A percentile compares a stretch with the other conserved stretches of the same genome.
Conservation (phyloP, 2,329 filamentous ascomycete species). For the Aspergillus phoenicis region DNA sequence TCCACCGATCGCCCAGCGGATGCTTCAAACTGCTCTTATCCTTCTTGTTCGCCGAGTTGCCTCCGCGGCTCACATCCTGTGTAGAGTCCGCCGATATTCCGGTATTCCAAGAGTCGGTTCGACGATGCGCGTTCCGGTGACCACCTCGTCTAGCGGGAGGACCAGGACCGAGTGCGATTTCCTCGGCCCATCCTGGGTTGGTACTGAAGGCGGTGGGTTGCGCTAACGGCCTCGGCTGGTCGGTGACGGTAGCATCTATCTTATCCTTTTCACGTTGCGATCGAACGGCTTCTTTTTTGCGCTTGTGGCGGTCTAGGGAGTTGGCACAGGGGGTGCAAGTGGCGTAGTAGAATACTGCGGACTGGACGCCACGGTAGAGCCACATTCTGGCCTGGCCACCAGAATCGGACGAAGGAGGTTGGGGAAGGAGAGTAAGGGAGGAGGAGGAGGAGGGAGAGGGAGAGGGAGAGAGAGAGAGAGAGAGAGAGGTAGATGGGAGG, state of each 20-base stretch:
- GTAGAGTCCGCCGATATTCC: conserved; percentile 48
- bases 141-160: conserved; percentile 63
- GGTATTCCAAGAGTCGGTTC: conserved; percentile 61
- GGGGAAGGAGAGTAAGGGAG: conserved; percentile 2
- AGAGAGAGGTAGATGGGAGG: background rate
- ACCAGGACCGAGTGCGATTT: conserved; percentile 79
- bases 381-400: conserved; percentile 39
- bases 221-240: conserved; percentile 73
- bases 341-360: conserved; percentile 54
- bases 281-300: conserved; percentile 69
- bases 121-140: conserved; percentile 51
- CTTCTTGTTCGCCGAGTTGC: conserved; percentile 41
- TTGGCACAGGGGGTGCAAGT: conserved; percentile 65
- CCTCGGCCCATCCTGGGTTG: conserved; percentile 85
- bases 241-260: conserved; percentile 58
- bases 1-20: conserved; percentile 65
- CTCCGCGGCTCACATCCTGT: conserved; percentile 27
- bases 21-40: conserved; percentile 49
- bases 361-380: conserved; percentile 53
- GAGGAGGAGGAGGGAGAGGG: conserved; percentile 5
- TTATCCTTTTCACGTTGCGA: conserved; percentile 67
- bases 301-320: conserved; percentile 68
- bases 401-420: conserved; percentile 13
- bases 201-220: conserved; percentile 80
- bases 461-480: background rate